phyloP scores from a whole-genome alignment of 2,329 filamentous ascomycete species.

The Fusarium sp. region DNA sequence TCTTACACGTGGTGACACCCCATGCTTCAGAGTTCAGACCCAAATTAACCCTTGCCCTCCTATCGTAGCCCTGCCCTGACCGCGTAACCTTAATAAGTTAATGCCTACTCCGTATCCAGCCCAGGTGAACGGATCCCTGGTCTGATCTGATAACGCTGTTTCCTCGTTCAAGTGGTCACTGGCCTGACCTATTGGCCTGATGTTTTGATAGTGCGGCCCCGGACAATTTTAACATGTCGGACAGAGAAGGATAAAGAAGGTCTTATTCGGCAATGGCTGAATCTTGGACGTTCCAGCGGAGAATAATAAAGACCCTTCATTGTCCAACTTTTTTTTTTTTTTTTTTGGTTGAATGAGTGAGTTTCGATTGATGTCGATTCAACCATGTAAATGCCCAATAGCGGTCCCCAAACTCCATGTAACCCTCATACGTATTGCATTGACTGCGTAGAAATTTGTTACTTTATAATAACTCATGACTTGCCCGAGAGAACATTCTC shows the following conservation, averaged over 20 bases:
- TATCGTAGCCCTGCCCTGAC: slow-evolving; percentile 38
- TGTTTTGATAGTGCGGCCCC: slow-evolving; percentile 17
- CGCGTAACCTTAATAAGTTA: slow-evolving; percentile 27
- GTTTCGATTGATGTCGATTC: slow-evolving; percentile 8
- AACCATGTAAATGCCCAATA: neutral
- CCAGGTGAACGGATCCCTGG: slow-evolving; percentile 34
- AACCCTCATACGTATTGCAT: neutral
- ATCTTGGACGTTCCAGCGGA: slow-evolving; percentile 10
- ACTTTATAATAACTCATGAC: neutral
- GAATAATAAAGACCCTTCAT: slow-evolving; percentile 32
- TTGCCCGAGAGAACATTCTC: slow-evolving; percentile 4
- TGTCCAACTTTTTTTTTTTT: slow-evolving; percentile 36
- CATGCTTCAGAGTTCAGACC: slow-evolving; percentile 20
- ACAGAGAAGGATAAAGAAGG: slow-evolving; percentile 18
- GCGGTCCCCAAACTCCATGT: neutral
- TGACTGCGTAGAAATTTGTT: neutral
- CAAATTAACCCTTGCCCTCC: slow-evolving; percentile 28
- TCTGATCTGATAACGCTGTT: slow-evolving; percentile 42
- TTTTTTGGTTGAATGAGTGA: neutral
- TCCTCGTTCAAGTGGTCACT: slow-evolving; percentile 18
- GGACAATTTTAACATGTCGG: slow-evolving; percentile 2
- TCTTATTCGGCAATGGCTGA: slow-evolving; percentile 42
- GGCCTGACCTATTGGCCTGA: slow-evolving; percentile 20
- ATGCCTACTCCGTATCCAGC: slow-evolving; percentile 4
- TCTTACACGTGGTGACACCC: slow-evolving; percentile 40